Evolutionary conservation across 495 filamentous ascomycete species (phyloP).

Genomic region (Sordaria brevicollis): DNA sequence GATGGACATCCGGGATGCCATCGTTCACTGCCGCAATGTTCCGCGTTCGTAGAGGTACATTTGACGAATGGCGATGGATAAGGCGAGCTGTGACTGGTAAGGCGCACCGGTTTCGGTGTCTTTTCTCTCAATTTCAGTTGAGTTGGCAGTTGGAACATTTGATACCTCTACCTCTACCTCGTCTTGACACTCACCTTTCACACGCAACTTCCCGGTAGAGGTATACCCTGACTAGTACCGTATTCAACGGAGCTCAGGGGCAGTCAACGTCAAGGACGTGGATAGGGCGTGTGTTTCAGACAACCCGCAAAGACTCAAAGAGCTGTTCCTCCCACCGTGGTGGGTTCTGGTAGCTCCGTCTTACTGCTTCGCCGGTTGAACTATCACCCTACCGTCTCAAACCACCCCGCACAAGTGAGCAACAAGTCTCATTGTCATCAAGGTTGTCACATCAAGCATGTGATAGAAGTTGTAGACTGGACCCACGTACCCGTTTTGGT

Average conservation of each 20-base stretch:
- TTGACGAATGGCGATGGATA: not conserved
- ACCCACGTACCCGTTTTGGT: too few species aligned
- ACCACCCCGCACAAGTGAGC: not conserved
- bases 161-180: not conserved
- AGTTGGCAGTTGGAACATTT: not conserved
- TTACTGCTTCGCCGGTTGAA: not conserved
- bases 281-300: not conserved
- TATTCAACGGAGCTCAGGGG: not conserved
- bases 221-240: not conserved
- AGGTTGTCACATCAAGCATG: too few species aligned
- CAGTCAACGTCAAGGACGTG: not conserved
- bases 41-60: not conserved
- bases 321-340: not conserved
- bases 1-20: not conserved
- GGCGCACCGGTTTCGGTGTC: too few species aligned
- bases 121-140: too few species aligned
- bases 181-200: not conserved
- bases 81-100: not conserved
- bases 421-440: not conserved
- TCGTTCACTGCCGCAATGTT: not conserved
- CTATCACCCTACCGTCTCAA: not conserved
- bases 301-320: not conserved
- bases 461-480: too few species aligned
- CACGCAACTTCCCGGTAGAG: not conserved
- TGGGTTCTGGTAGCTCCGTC: not conserved